Evolutionary conservation across 2,329 filamentous ascomycete species (phyloP), one percentile per base, ranked within the genome.

Genomic region (Talaromyces islandicus): DNA sequence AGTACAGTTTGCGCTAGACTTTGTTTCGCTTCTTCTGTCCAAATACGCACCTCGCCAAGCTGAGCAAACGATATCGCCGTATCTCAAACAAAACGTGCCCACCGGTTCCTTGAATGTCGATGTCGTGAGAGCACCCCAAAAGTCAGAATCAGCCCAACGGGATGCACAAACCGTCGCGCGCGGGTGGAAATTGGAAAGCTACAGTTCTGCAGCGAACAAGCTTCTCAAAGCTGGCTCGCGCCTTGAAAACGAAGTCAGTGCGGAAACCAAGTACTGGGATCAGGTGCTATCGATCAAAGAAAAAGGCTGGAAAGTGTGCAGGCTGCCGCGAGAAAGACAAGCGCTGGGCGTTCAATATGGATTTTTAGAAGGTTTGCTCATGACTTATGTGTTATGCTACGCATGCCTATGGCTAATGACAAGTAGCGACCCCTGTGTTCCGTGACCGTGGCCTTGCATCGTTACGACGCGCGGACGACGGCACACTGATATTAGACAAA

Each of bases 231-330:
- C 92, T 4, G 88, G 90, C 0, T 81, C 83, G 27, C 83, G 90
- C 46, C 77, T 99, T 12, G 85, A 91, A 66, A 84, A 83, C 11
- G 92, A 96, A 72, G 88, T 95, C 35, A 82, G 84, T 10, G 85
- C 86, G 30, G 94, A 99, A 77, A 88, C 87, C 1, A 88, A 83
- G 67, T 99, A 96, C 73, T 99, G 94, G 94, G 84, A 89, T 59
- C 88, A 96, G 67, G 84, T 97, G 2, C 78, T 96, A 53, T 85
- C 86, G 10, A 86, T 97, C 51, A 91, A 88, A 64, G 85, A 91
- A 65, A 88, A 87, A 58, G 92, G 92, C 4, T 99, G 94, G 93
- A 88, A 89, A 21, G 79, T 97, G 19, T 93, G 88, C 66, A 84
- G 89, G 54, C 78, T 94, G 46, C 91, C 91, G 0, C 80, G 86